These are phyloP conservation scores for Selaginella moellendorffii DNA, from an alignment of 75 land plant genomes.

Conservation along the genomic window DNA sequence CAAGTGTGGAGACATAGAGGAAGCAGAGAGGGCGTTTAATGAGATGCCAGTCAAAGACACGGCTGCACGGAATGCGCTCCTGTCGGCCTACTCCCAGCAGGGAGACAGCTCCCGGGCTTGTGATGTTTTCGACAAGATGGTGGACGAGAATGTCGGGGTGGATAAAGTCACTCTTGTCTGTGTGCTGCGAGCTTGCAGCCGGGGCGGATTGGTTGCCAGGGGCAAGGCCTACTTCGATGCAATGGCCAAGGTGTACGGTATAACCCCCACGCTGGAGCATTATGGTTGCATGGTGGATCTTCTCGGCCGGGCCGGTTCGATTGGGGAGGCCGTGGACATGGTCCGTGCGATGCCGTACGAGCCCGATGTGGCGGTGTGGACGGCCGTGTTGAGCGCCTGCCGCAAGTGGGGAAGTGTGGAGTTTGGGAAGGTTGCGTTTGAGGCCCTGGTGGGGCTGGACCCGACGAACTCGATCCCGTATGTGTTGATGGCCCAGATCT, in stretches of 20 bases:
- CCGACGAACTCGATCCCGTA: too few relatives aligned
- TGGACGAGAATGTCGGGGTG: not conserved
- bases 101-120: too few relatives aligned
- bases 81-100: too few relatives aligned
- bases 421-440: too few relatives aligned
- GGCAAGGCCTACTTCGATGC: not conserved
- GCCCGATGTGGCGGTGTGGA: too few relatives aligned
- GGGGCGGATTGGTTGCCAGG: not conserved
- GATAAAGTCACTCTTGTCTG: not conserved
- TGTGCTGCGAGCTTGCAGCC: constrained; percentile 1
- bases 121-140: too few relatives aligned
- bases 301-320: not conserved
- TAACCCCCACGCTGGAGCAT: not conserved
- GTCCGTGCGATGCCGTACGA: not conserved
- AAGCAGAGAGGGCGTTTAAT: too few relatives aligned
- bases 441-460: too few relatives aligned
- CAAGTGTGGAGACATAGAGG: not conserved
- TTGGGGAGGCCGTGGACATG: not conserved
- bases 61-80: too few relatives aligned
- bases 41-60: not conserved
- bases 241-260: not conserved
- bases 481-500: too few relatives aligned
- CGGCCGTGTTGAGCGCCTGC: not conserved
- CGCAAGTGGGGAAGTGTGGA: too few relatives aligned
- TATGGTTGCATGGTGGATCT: too few relatives aligned